Evolutionary conservation across 2,329 filamentous ascomycete genomes (phyloP).

Genomic region (Elsinoe ampelina): DNA sequence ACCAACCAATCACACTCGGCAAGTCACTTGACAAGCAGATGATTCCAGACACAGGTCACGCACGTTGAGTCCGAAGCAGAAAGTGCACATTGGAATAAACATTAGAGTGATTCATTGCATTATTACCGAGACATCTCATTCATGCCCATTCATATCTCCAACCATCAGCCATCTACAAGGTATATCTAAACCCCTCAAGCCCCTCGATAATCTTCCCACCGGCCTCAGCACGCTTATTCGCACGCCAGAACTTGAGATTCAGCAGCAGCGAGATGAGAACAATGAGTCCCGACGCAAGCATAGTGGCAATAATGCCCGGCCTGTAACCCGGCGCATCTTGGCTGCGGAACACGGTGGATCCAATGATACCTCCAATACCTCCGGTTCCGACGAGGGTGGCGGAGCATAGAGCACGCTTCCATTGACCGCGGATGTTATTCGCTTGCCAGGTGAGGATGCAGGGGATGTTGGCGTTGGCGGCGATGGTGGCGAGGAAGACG

Average conservation of each 20-base stretch:
- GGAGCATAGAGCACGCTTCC: conserved; percentile 74
- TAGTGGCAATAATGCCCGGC: conserved; percentile 26
- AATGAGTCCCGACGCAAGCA: conserved; percentile 23
- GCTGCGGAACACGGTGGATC: conserved; percentile 26
- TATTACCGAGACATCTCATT: background rate
- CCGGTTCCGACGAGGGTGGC: conserved; percentile 68
- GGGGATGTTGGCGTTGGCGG: conserved; percentile 54
- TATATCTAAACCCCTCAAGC: conserved; percentile 28
- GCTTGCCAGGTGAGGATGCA: conserved; percentile 69
- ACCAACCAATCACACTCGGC: background rate
- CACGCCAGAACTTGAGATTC: conserved; percentile 26
- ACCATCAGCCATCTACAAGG: conserved; percentile 18
- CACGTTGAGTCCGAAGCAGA: too few species aligned
- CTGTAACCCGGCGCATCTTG: conserved; percentile 26
- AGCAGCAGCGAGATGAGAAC: conserved; percentile 25
- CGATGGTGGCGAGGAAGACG: conserved; percentile 29
- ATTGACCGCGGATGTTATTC: conserved; percentile 81
- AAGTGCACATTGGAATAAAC: too few species aligned
- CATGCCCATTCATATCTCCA: background rate
- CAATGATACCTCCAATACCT: conserved; percentile 63
- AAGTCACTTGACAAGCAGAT: background rate
- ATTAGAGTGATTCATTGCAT: too few species aligned
- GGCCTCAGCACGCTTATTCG: conserved; percentile 28
- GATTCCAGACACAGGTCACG: too few species aligned
- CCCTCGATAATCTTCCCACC: conserved; percentile 29